These are phyloP conservation scores for Microcyclospora pomicola DNA, from an alignment of 2,329 filamentous ascomycete genomes.

Conservation along the genomic window DNA sequence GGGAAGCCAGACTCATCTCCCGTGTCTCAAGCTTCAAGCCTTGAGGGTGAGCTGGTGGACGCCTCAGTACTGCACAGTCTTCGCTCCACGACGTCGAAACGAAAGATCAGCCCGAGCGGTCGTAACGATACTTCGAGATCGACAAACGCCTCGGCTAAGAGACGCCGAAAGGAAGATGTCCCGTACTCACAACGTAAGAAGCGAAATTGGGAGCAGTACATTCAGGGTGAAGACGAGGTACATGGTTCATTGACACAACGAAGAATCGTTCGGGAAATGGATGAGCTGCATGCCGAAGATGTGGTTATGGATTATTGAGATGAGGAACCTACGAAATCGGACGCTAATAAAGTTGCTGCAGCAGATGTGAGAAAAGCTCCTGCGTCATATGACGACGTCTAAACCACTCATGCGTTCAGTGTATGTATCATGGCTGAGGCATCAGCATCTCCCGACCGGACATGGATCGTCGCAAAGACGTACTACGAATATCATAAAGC, in stretches of 20 bases:
- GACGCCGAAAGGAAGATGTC: constrained; percentile 10
- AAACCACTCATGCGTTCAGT: background rate
- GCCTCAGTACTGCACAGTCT: background rate
- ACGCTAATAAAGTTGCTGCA: background rate
- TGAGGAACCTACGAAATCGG: too few relatives aligned
- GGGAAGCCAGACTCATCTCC: constrained; percentile 5
- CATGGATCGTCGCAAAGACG: background rate
- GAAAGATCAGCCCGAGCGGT: constrained; percentile 8
- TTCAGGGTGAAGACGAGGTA: constrained; percentile 23
- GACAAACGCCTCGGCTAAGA: background rate
- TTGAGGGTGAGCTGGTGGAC: constrained; percentile 11
- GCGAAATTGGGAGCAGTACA: constrained; percentile 23
- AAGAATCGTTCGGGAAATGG: constrained; percentile 31
- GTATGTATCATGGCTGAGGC: background rate
- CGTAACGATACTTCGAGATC: constrained; percentile 11
- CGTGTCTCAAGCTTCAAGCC: constrained; percentile 13
- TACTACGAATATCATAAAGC: background rate
- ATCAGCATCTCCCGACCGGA: background rate
- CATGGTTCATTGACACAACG: constrained; percentile 30
- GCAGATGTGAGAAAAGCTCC: background rate
- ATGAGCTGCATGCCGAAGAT: constrained; percentile 25
- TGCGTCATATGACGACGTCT: background rate
- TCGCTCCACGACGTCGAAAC: background rate
- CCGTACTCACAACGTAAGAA: constrained; percentile 22
- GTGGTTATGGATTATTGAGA: constrained; percentile 36